Base-by-base conservation (phyloP, 768 basidiomycete species). In the Termitomyces sp. region DNA sequence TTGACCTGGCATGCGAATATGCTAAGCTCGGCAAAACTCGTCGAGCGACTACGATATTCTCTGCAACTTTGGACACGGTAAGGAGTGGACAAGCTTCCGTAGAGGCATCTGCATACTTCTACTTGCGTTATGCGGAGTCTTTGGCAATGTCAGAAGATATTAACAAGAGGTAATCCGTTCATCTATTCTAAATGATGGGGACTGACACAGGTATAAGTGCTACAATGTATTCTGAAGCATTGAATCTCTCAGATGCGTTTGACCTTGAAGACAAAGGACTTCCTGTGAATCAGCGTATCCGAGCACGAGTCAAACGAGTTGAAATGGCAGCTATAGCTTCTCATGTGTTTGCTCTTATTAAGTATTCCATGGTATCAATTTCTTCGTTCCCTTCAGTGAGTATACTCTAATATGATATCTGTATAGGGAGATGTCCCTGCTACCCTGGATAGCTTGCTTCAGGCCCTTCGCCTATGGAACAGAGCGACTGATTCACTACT, bases 1-100 rank as follows among this genome's bases (percentile, higher is more conserved):
- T 85, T 1, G 82, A 86, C 42, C 78, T 96, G 6, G 94, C 88
- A 0, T 77, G 83, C 53, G 91, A 94, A 65, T 93, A 94, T 62
- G 72, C 84, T 44, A 80, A 78, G 35, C 77, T 98, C 1, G 94
- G 95, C 3, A 90, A 88, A 66, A 69, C 72, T 2, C 80, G 80
- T 50, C 80, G 87, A 37, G 93, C 93, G 0, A 74, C 72, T 0
- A 64, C 71, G 2, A 77, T 96, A 19, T 89, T 91, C 62, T 77
- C 69, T n/a, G 81, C 80, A 34, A 77, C 79, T 0, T 68, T 83
- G 14, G 74, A 70, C 30, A 59, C 74, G 3, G 70, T 84, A 10
- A 74, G 76, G 47, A 70, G 64, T n/a, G 71, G 69, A 0, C 64
- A 72, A 2, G 70, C 78, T 0, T 79, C 85, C 0, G 75, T 78